These are phyloP conservation scores for Mycogone perniciosa DNA, from an alignment of 2,329 filamentous ascomycete species.

Conservation along the genomic window DNA sequence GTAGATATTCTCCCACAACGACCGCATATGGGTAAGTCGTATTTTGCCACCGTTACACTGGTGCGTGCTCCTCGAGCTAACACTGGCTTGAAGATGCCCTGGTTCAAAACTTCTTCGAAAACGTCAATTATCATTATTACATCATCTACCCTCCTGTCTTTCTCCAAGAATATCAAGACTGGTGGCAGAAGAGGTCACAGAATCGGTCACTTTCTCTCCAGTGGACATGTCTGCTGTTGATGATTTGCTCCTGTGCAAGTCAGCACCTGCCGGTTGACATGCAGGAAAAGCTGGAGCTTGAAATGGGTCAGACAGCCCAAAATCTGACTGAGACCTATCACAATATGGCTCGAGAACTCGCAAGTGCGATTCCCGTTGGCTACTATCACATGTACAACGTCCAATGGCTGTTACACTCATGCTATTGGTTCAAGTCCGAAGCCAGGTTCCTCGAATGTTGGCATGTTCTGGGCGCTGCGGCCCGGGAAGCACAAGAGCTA, in stretches of 20 bases:
- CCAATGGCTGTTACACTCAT: constrained; percentile 24
- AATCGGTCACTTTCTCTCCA: constrained; percentile 21
- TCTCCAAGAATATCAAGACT: constrained; percentile 24
- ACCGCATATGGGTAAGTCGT: constrained; percentile 20
- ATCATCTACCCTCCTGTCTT: constrained; percentile 27
- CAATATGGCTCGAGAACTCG: constrained; percentile 20
- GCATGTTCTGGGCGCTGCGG: constrained; percentile 26
- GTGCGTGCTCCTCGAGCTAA: not conserved
- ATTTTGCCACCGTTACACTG: not conserved
- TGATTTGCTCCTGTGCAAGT: constrained; percentile 24
- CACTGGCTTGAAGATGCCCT: constrained; percentile 19
- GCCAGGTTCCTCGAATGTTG: constrained; percentile 26
- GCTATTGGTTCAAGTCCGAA: constrained; percentile 30
- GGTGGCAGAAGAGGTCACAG: constrained; percentile 22
- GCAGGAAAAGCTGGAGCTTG: constrained; percentile 17
- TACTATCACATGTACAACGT: constrained; percentile 24
- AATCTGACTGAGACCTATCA: constrained; percentile 22
- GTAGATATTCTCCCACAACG: constrained; percentile 21
- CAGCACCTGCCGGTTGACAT: constrained; percentile 22
- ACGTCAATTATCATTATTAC: constrained; percentile 29
- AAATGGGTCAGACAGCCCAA: constrained; percentile 17
- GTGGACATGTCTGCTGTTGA: constrained; percentile 25
- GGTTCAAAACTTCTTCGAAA: constrained; percentile 23
- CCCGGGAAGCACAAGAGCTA: constrained; percentile 26
- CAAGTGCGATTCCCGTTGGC: constrained; percentile 21